These are phyloP conservation scores for Cryptococcus hybrid DNA, from an alignment of 1,284 basidiomycete species.

Conservation along the genomic window DNA sequence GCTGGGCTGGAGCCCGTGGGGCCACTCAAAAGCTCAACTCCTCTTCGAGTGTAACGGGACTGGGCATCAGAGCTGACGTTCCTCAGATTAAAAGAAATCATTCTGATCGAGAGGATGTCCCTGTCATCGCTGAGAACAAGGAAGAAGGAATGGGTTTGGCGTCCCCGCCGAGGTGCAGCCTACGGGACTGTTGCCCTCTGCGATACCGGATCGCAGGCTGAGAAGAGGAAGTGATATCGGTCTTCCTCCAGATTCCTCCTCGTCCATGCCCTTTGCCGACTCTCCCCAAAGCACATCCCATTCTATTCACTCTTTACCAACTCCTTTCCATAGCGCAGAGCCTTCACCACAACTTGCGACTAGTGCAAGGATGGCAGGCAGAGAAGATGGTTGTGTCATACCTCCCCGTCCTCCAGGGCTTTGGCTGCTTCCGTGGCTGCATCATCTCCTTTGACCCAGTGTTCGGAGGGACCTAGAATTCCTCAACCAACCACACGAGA, in stretches of 20 bases:
- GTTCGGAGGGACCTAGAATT: background rate
- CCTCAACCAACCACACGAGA: background rate
- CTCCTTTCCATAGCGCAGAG: background rate
- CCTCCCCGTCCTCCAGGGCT: conserved; percentile 22
- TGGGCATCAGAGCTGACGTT: conserved; percentile 22
- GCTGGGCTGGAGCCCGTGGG: conserved; percentile 36
- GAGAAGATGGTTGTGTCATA: conserved; percentile 6
- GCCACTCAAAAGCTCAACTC: conserved; percentile 26
- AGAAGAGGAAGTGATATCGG: conserved; percentile 40
- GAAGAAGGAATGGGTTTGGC: background rate
- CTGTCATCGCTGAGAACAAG: background rate
- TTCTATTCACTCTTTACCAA: background rate
- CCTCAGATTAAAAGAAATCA: conserved; percentile 30
- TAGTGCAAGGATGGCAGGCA: conserved; percentile 3
- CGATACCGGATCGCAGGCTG: conserved; percentile 31
- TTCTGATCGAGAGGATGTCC: conserved; percentile 35
- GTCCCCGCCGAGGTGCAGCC: conserved; percentile 1
- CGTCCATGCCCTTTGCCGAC: conserved; percentile 42
- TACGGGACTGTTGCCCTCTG: conserved; percentile 34
- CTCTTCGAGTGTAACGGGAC: conserved; percentile 34
- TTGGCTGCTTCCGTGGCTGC: conserved; percentile 17
- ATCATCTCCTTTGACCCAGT: background rate
- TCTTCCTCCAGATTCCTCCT: conserved; percentile 44
- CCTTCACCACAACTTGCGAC: background rate
- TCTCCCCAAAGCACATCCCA: conserved; percentile 18